A percentile compares a stretch with the other conserved stretches of the same genome.
Evolutionary conservation across 805 yeast species (phyloP).

Genomic region (Hemisphaericaspora nanyangensis): DNA sequence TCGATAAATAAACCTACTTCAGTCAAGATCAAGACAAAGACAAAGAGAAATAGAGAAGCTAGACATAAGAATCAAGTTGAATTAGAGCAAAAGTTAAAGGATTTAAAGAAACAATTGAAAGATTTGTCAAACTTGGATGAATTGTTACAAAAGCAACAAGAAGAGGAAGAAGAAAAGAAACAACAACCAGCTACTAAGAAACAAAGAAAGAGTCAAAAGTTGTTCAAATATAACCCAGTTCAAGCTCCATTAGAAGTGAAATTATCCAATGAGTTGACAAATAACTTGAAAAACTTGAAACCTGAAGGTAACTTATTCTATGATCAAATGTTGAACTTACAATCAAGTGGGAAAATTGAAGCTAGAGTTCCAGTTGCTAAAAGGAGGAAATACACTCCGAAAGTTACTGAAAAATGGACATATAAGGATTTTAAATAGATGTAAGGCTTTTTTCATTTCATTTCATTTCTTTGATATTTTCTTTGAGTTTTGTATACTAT

Average conservation of each 20-base stretch:
- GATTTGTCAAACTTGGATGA: slow-evolving; percentile 48
- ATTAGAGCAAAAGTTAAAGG: slow-evolving; percentile 55
- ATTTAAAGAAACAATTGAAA: slow-evolving; percentile 54
- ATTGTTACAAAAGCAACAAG: slow-evolving; percentile 13
- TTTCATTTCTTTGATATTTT: not conserved
- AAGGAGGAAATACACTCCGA: slow-evolving; percentile 64
- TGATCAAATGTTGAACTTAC: slow-evolving; percentile 78
- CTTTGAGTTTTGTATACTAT: too few species aligned
- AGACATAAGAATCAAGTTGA: slow-evolving; percentile 56
- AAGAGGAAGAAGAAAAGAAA: slow-evolving; percentile 26
- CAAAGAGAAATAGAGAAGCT: slow-evolving; percentile 70
- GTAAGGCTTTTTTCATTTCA: too few species aligned
- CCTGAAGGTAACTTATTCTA: slow-evolving; percentile 88
- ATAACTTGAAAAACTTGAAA: slow-evolving; percentile 74
- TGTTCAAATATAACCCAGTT: slow-evolving; percentile 40
- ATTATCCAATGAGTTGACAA: slow-evolving; percentile 82
- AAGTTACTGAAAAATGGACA: slow-evolving; percentile 88
- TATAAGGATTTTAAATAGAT: slow-evolving; percentile 80
- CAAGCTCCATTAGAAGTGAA: slow-evolving; percentile 65
- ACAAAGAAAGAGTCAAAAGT: slow-evolving; percentile 26
- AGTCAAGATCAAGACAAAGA: slow-evolving; percentile 67
- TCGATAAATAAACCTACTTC: slow-evolving; percentile 72
- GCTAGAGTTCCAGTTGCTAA: slow-evolving; percentile 69
- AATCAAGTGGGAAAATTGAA: slow-evolving; percentile 83
- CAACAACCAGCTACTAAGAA: slow-evolving; percentile 9